Base-by-base conservation (phyloP, 257 asterid genomes). In the Salvia splendens region DNA sequence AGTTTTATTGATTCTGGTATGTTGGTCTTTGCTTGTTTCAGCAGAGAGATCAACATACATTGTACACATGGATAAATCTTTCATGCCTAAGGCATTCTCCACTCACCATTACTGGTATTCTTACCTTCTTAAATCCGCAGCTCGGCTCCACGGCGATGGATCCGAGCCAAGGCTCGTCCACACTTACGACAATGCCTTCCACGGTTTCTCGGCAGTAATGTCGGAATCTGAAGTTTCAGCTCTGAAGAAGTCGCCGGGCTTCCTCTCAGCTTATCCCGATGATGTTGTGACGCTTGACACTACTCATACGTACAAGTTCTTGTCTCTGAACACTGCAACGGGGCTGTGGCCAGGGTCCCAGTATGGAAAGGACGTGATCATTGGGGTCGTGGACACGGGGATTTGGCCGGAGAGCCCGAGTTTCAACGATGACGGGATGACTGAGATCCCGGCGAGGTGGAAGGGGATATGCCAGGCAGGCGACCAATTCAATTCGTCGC, bases 401-500 rank as follows among this genome's bases (percentile, higher is more conserved):
- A 68, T 85, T 28, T 82, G 87, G 95, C 93, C 95, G 0, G 93
- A 88, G 69, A 82, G 83, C 67, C 79, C 76, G 0, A 86, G 95
- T 74, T 88, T 80, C 68, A 74, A 40, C 24, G 91, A 80, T 2
- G 71, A 82, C 16, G 93, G 91, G 3, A 79, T 86, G 80, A 52
- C 78, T 3, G 67, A 42, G 0, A 63, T 88, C 30, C 96, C 89
- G 0, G 46, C 80, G 0, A 84, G 65, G 47, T 88, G 96, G 91
- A 82, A 67, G 56, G 96, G 96, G 5, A 65, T 24, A 2, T 86
- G 90, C 8, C 73, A 79, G 66, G 76, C 40, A 2, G 90, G 92
- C 0, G 75, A 73, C 46, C 79, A 77, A 4, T 87, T 87, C 67
- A 81, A 79, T 69, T 74, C 86, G 3, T 80, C 91, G 0, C 14